Evolutionary conservation across 148 eudicot species (phyloP), one percentile per base, ranked within the genome.

Genomic region (Polygonum maritimum): DNA sequence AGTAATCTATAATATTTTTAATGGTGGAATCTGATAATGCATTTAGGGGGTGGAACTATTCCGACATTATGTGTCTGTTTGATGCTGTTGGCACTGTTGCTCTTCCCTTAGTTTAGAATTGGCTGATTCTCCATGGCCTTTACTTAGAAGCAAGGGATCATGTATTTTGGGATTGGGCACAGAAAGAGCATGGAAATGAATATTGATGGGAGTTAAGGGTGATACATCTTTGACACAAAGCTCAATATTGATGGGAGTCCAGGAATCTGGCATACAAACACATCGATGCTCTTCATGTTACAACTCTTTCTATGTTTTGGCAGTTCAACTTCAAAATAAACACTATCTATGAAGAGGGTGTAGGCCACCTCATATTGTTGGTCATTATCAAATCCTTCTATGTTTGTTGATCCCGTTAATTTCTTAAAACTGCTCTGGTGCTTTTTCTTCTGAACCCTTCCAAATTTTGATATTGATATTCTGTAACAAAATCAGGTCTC

Each of bases 401-500:
- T 57, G 26, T 3, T 33, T 19, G 13, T 57, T 4, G 7, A 21
- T 57, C 44, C 45, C 16, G 71, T 26, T 54, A 54, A n/a, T 5
- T n/a, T 54, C 60, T 21, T n/a, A 54, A 54, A 54, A n/a, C 19
- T 26, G 19, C 5, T 10, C 11, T 62, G 69, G 12, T 26, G 5
- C 3, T 62, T 62, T 31, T 62, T n/a, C 6, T 62, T 35, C 45
- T 5, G 15, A 67, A 67, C 14, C 36, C 1, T 15, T 67, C 45
- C 11, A 15, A 4, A 38, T 2, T 36, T 35, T 33, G 44, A 67
- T 38, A 36, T 8, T 36, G 71, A 67, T 67, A 67, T 41, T 8
- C 11, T 36, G 71, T 67, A 14, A 38, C 71, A 36, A 77, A 65
- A 77, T 39, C 78, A 95, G 99, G 99, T 95, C 65, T 95, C 99